These are phyloP conservation scores for Ehretia macrophylla DNA, from an alignment of 257 asterid genomes.

Conservation along the genomic window DNA sequence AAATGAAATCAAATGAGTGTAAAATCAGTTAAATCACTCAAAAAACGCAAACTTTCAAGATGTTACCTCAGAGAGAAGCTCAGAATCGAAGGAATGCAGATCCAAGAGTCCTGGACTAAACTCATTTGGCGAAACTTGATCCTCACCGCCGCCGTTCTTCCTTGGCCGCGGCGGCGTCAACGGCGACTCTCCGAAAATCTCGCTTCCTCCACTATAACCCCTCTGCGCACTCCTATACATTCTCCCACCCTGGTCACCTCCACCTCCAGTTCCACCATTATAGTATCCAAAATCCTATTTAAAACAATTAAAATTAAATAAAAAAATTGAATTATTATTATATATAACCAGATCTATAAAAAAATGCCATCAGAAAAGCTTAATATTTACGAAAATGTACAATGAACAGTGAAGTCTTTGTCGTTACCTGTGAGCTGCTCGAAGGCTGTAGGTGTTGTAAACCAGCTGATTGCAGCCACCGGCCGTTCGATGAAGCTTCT, in stretches of 20 bases:
- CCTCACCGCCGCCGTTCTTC: slow-evolving; percentile 55
- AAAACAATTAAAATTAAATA: slow-evolving; percentile 2
- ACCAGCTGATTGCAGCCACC: slow-evolving; percentile 97
- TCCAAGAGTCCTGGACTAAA: slow-evolving; percentile 93
- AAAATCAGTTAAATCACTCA: not conserved
- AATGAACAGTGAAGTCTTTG: slow-evolving; percentile 34
- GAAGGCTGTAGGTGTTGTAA: slow-evolving; percentile 81
- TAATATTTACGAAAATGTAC: slow-evolving; percentile 3
- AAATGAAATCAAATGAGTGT: not conserved
- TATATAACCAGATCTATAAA: slow-evolving; percentile 35
- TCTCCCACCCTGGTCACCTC: slow-evolving; percentile 66
- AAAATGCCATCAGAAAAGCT: not conserved
- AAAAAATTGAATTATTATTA: not conserved
- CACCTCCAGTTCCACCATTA: slow-evolving; percentile 57
- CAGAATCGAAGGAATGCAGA: slow-evolving; percentile 93
- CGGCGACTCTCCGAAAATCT: slow-evolving; percentile 59
- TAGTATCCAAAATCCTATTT: slow-evolving; percentile 57
- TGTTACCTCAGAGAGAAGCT: slow-evolving; percentile 77
- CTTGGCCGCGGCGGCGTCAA: slow-evolving; percentile 55
- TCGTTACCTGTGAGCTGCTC: slow-evolving; percentile 50
- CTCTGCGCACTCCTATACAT: slow-evolving; percentile 47
- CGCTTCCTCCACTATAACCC: slow-evolving; percentile 42
- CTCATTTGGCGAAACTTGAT: slow-evolving; percentile 53
- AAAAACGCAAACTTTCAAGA: not conserved
- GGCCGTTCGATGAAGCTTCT: slow-evolving; percentile 66